Percentiles rank a stretch among this genome's conserved stretches.
Conservation (phyloP, 257 asterid genomes). For the Ocimum tenuiflorum region DNA sequence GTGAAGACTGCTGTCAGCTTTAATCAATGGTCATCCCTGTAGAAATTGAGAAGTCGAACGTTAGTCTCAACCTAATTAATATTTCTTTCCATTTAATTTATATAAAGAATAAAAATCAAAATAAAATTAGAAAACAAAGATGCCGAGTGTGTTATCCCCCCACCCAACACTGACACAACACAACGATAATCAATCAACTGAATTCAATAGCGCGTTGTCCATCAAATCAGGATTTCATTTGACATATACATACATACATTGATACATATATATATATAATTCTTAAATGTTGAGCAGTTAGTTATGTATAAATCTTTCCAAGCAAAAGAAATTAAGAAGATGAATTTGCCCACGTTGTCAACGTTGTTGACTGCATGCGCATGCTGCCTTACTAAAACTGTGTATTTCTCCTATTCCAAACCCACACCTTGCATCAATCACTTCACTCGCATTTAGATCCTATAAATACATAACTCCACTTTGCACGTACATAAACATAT, state of each 20-base stretch:
- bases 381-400: conserved; percentile 6
- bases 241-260: neutral
- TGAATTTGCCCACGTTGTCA: conserved; percentile 26
- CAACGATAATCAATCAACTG: neutral
- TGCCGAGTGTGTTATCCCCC: neutral
- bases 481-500: neutral
- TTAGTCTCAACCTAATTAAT: no score
- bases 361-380: conserved; percentile 12
- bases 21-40: no score
- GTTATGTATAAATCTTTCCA: neutral
- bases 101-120: no score
- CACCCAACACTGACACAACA: neutral
- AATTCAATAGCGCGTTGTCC: neutral
- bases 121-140: neutral
- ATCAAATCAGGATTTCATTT: neutral
- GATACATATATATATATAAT: neutral
- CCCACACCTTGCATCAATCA: neutral
- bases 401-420: neutral
- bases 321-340: neutral
- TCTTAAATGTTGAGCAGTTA: no score
- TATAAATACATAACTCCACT: neutral
- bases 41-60: no score
- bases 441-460: neutral
- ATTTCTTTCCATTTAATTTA: no score
- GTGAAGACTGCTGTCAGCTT: no score